Conservation (phyloP, 257 asterid genomes). For the Fraxinus quadrangulata region DNA sequence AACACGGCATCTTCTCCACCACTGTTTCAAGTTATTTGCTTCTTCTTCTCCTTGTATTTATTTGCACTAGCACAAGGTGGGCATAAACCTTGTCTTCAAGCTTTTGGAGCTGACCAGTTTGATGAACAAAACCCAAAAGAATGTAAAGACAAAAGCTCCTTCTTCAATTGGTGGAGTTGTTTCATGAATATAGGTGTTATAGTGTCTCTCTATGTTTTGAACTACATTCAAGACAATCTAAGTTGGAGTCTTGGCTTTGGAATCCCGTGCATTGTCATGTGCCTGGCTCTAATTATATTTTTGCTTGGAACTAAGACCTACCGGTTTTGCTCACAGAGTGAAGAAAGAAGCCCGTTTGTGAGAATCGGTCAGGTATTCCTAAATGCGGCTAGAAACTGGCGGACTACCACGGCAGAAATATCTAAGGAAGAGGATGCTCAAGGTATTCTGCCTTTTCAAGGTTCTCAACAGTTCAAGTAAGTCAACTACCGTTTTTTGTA, state of each 20-base stretch:
- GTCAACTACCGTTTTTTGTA: slow-evolving; percentile 12
- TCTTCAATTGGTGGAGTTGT: slow-evolving; percentile 36
- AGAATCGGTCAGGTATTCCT: slow-evolving; percentile 40
- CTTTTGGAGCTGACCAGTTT: slow-evolving; percentile 37
- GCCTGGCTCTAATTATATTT: slow-evolving; percentile 12
- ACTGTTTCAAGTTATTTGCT: slow-evolving; percentile 5
- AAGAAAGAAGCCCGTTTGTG: slow-evolving; percentile 14
- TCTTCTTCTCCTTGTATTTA: slow-evolving; percentile 30
- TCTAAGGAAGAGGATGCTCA: slow-evolving; percentile 25
- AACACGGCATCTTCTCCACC: slow-evolving; percentile 10
- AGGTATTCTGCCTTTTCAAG: slow-evolving; percentile 12
- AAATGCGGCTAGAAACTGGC: slow-evolving; percentile 31
- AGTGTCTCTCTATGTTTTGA: slow-evolving; percentile 13
- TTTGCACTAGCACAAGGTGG: slow-evolving; percentile 29
- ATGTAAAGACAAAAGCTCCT: slow-evolving; percentile 27
- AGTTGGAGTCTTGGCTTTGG: slow-evolving; percentile 36
- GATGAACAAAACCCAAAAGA: slow-evolving; percentile 19
- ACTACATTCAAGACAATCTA: slow-evolving; percentile 30
- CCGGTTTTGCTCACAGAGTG: slow-evolving; percentile 9
- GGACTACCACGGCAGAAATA: background rate
- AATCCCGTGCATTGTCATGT: slow-evolving; percentile 27
- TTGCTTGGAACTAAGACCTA: slow-evolving; percentile 22
- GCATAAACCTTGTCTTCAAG: slow-evolving; percentile 28
- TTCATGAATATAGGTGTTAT: background rate
- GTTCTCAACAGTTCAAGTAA: slow-evolving; percentile 27